Evolutionary conservation across 768 basidiomycete genomes (phyloP).

Genomic region (Hypsizygus marmoreus): DNA sequence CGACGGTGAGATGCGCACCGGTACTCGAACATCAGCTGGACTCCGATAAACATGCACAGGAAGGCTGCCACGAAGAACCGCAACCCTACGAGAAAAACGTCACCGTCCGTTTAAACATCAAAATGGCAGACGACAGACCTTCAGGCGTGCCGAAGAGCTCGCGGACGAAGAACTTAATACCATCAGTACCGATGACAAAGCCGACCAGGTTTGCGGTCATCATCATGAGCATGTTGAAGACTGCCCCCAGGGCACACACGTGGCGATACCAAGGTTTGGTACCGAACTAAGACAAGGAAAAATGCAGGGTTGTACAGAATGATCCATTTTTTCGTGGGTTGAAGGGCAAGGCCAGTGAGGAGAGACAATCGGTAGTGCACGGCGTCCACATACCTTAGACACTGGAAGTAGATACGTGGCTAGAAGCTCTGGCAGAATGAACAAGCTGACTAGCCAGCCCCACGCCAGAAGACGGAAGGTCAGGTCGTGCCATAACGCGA

Average conservation of each 20-base stretch:
- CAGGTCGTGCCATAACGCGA: conserved; percentile 97
- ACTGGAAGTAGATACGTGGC: conserved; percentile 62
- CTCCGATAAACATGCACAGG: conserved; percentile 73
- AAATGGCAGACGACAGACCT: conserved; percentile 44
- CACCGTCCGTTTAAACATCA: conserved; percentile 1
- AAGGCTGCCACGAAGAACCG: conserved; percentile 63
- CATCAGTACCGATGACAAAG: conserved; percentile 89
- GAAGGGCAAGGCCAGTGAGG: neutral
- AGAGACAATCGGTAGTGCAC: neutral
- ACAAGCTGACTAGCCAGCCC: conserved; percentile 94
- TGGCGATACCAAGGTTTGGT: conserved; percentile 81
- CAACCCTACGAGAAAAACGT: conserved; percentile 46
- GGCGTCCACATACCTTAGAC: conserved; percentile 49
- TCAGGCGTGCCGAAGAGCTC: conserved; percentile 65
- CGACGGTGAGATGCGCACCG: conserved; percentile 48
- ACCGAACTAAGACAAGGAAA: conserved; percentile 55
- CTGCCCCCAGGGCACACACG: conserved; percentile 77
- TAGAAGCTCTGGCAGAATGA: conserved; percentile 83
- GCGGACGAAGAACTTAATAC: conserved; percentile 63
- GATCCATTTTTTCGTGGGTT: conserved; percentile 2
- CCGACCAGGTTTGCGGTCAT: conserved; percentile 92
- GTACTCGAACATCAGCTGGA: conserved; percentile 97
- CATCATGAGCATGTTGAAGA: conserved; percentile 86
- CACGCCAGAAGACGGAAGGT: conserved; percentile 86
- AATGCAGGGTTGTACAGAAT: neutral